Evolutionary conservation across 768 basidiomycete species (phyloP).

Genomic region (Leccinum subtestaceum): DNA sequence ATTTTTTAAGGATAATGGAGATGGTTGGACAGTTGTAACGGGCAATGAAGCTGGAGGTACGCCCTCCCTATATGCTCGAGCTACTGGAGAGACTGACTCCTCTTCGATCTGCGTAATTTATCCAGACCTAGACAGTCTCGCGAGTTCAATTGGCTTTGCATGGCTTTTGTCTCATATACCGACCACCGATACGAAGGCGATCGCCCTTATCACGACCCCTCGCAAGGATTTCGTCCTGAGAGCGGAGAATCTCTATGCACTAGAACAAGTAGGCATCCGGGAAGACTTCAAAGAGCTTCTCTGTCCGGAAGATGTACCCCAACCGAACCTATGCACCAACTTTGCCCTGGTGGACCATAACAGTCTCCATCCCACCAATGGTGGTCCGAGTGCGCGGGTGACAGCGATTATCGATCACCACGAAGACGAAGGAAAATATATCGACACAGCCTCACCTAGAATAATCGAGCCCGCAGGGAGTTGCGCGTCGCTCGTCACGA

Average conservation of each 20-base stretch:
- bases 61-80: not conserved
- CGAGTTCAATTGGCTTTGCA: slow-evolving; percentile 81
- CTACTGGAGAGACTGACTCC: not conserved
- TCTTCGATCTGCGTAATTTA: not conserved
- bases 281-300: slow-evolving; percentile 55
- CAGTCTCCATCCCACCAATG: slow-evolving; percentile 48
- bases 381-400: slow-evolving; percentile 46
- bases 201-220: slow-evolving; percentile 73
- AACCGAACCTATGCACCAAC: slow-evolving; percentile 39
- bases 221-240: slow-evolving; percentile 73
- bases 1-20: slow-evolving; percentile 58
- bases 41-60: slow-evolving; percentile 97
- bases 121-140: slow-evolving; percentile 86
- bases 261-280: slow-evolving; percentile 55
- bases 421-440: slow-evolving; percentile 73
- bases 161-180: slow-evolving; percentile 54
- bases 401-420: slow-evolving; percentile 89
- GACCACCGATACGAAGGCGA: slow-evolving; percentile 41
- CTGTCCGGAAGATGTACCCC: slow-evolving; percentile 63
- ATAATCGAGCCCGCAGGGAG: slow-evolving; percentile 71
- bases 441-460: slow-evolving; percentile 60
- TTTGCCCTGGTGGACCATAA: slow-evolving; percentile 95
- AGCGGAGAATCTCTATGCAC: slow-evolving; percentile 81
- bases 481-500: slow-evolving; percentile 67
- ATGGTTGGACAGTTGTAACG: slow-evolving; percentile 83